A percentile compares a stretch with the other conserved stretches of the same genome.
These are phyloP conservation scores for Cladosporium austrohemisphaericum DNA, from an alignment of 2,329 filamentous ascomycete genomes.

Conservation along the genomic window DNA sequence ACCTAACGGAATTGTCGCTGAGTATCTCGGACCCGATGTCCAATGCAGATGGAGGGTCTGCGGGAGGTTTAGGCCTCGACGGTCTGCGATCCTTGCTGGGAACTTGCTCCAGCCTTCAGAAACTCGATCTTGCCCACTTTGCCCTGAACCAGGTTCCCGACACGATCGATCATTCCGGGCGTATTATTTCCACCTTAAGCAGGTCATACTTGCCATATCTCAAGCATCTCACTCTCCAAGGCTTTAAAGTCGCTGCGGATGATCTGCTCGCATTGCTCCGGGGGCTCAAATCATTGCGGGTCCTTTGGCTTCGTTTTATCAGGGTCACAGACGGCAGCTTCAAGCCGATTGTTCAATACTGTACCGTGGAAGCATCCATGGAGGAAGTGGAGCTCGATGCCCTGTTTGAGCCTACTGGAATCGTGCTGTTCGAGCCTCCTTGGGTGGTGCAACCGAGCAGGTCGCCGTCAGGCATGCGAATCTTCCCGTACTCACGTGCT, in stretches of 20 bases:
- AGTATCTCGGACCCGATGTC: background rate
- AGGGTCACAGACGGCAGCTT: background rate
- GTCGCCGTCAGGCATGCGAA: too few species aligned
- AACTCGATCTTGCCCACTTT: conserved; percentile 3
- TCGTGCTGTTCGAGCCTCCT: background rate
- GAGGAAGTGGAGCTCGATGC: background rate
- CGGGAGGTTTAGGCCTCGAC: background rate
- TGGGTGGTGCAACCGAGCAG: background rate
- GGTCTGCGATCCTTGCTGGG: background rate
- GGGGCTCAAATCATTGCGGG: background rate
- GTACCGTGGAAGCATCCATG: background rate
- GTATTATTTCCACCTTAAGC: background rate
- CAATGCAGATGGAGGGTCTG: background rate
- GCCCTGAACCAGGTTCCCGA: background rate
- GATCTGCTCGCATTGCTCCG: background rate
- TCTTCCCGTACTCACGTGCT: background rate
- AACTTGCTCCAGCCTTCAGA: background rate
- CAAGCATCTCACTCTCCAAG: background rate
- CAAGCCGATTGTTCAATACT: background rate
- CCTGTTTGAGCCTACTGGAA: background rate
- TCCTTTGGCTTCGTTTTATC: background rate
- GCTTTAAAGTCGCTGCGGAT: background rate
- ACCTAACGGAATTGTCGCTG: background rate
- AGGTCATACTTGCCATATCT: conserved; percentile 3
- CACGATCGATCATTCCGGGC: background rate